Evolutionary conservation across 2,329 filamentous ascomycete genomes (phyloP).

Genomic region (Colletotrichum ledebouriae): DNA sequence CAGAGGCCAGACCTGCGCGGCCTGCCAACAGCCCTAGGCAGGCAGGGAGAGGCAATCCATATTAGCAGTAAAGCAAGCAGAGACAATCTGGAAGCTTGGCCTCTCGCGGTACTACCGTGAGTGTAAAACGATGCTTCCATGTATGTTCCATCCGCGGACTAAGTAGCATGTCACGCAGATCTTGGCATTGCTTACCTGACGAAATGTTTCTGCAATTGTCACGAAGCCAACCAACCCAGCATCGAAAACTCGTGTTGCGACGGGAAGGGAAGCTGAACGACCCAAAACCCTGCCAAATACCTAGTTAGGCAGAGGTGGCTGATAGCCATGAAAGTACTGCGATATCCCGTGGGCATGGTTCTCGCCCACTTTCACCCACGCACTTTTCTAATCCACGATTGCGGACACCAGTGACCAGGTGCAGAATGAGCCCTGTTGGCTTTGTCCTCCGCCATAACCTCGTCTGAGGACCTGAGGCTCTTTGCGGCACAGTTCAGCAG

Average conservation of each 20-base stretch:
- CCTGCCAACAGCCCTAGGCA: slow-evolving; percentile 7
- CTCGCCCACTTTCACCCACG: not conserved
- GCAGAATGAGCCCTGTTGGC: no score
- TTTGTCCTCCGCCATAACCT: slow-evolving; percentile 16
- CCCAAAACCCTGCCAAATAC: not conserved
- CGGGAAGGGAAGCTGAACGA: not conserved
- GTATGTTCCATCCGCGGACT: slow-evolving; percentile 19
- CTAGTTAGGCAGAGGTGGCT: no score
- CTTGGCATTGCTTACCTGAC: not conserved
- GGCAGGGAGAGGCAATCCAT: not conserved
- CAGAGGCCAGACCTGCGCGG: not conserved
- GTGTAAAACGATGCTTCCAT: slow-evolving; percentile 26
- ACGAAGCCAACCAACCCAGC: no score
- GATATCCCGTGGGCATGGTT: no score
- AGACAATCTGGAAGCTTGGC: slow-evolving; percentile 6
- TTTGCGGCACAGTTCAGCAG: slow-evolving; percentile 27
- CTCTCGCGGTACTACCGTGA: not conserved
- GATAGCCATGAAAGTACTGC: no score
- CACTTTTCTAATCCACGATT: no score
- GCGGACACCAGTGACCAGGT: no score
- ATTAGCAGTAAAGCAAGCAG: no score
- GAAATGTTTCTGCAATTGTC: no score
- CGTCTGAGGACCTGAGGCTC: slow-evolving; percentile 20
- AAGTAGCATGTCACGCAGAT: not conserved
- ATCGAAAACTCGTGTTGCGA: no score